phyloP scores from a whole-genome alignment of 192 early-diverging fungal species.

The Coemansia sp. region DNA sequence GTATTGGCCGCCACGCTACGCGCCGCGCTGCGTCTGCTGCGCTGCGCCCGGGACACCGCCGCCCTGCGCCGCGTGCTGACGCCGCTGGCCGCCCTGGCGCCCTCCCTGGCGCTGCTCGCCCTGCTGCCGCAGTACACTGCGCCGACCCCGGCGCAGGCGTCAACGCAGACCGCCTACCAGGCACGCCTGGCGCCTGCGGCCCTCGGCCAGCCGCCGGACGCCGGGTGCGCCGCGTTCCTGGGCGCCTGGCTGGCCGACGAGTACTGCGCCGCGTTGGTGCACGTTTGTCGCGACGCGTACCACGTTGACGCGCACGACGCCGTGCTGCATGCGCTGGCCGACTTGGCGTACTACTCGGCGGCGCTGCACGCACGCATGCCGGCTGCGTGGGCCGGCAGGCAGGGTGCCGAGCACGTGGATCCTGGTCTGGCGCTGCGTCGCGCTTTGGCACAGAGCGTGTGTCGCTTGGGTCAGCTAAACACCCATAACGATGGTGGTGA shows the following conservation, averaged over 20 bases:
- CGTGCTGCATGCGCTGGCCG: constrained; percentile 16
- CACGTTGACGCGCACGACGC: constrained; percentile 28
- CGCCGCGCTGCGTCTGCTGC: constrained; percentile 10
- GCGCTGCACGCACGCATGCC: constrained; percentile 22
- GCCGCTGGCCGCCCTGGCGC: constrained; percentile 15
- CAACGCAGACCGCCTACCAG: constrained; percentile 13
- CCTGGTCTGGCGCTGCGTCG: constrained; percentile 25
- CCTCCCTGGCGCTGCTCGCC: constrained; percentile 19
- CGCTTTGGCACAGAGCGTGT: constrained; percentile 4
- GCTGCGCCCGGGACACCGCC: constrained; percentile 18
- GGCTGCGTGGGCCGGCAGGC: constrained; percentile 21
- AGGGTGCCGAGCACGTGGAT: constrained; percentile 25
- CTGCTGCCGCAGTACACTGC: constrained; percentile 26
- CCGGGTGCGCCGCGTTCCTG: constrained; percentile 5
- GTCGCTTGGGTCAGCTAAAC: too few species aligned
- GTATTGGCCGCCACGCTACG: constrained; percentile 13
- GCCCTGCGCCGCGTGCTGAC: constrained; percentile 9
- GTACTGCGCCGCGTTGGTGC: neutral
- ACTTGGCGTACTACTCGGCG: constrained; percentile 17
- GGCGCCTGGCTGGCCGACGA: constrained; percentile 16
- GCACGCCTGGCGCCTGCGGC: constrained; percentile 11
- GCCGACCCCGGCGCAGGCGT: constrained; percentile 33
- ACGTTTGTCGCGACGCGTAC: constrained; percentile 15
- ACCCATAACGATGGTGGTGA: constrained; percentile 1
- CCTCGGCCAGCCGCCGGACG: neutral